phyloP scores from a whole-genome alignment of 2,329 filamentous ascomycete genomes.

The Diplodia seriata region DNA sequence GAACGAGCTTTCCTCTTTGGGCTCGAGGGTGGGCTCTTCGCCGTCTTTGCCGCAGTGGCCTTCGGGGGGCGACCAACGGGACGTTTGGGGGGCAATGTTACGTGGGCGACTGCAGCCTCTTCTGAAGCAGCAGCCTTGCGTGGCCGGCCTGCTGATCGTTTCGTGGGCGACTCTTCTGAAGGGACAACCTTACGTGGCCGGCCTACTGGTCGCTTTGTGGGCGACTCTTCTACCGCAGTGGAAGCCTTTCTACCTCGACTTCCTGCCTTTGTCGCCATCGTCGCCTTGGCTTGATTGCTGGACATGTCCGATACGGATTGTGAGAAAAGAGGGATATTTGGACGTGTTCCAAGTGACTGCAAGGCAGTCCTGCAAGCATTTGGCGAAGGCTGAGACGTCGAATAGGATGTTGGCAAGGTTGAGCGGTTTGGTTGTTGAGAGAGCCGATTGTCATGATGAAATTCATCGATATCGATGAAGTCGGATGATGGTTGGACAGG shows the following conservation, averaged over 20 bases:
- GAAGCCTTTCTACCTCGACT: background rate
- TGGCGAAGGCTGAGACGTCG: background rate
- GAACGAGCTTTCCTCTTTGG: background rate
- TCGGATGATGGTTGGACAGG: constrained; percentile 10
- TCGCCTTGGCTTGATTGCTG: background rate
- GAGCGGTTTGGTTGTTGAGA: background rate
- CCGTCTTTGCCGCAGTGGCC: background rate
- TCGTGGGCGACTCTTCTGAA: background rate
- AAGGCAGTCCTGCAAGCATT: background rate
- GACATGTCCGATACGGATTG: background rate
- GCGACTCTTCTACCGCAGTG: background rate
- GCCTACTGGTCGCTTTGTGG: background rate
- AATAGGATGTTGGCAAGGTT: background rate
- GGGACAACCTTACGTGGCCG: background rate
- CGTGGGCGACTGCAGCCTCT: background rate
- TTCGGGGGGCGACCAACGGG: constrained; percentile 14
- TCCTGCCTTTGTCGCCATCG: background rate
- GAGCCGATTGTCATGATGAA: background rate
- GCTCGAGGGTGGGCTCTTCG: background rate
- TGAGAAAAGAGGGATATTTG: constrained; percentile 5
- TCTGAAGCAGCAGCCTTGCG: background rate
- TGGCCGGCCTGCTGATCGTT: background rate
- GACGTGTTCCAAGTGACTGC: background rate
- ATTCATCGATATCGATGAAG: constrained; percentile 29
- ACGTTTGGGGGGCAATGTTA: background rate